Evolutionary conservation across 176 grass and related monocot genomes (phyloP).

Genomic region (Leersia perrieri): DNA sequence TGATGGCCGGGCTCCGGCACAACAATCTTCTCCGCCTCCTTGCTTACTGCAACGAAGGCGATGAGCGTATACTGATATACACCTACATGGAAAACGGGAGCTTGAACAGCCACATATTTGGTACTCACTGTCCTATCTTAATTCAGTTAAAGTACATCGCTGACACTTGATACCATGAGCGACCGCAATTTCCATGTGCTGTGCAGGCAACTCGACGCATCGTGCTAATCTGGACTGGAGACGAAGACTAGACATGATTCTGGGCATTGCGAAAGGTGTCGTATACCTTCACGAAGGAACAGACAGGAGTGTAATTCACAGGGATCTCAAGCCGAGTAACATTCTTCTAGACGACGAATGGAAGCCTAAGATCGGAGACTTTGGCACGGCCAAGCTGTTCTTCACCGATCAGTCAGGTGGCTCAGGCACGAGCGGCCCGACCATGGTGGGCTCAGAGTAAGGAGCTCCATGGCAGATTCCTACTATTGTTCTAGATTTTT

Average conservation of each 20-base stretch:
- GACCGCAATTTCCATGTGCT: too few species aligned
- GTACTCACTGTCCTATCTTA: background rate
- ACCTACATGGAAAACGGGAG: constrained; percentile 16
- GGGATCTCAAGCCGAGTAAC: constrained; percentile 17
- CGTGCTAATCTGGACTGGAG: background rate
- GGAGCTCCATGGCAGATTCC: too few species aligned
- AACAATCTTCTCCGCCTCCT: background rate
- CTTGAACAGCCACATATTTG: constrained; percentile 18
- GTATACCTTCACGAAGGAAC: background rate
- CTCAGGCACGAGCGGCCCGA: too few species aligned
- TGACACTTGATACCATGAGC: too few species aligned
- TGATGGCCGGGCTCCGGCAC: constrained; percentile 3
- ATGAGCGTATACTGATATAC: constrained; percentile 11
- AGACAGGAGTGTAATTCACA: background rate
- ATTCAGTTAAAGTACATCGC: background rate
- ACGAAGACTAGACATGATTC: background rate
- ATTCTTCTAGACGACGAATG: background rate
- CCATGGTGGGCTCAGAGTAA: background rate
- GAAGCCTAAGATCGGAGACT: constrained; percentile 1
- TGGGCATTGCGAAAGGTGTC: background rate
- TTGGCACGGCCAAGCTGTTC: background rate
- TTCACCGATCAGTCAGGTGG: background rate
- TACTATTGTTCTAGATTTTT: too few species aligned
- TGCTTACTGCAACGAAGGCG: constrained; percentile 4
- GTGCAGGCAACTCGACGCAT: too few species aligned